A percentile compares a stretch with the other conserved stretches of the same genome.
Conservation (phyloP, 306 rosid species). For the Bauhinia variegata region DNA sequence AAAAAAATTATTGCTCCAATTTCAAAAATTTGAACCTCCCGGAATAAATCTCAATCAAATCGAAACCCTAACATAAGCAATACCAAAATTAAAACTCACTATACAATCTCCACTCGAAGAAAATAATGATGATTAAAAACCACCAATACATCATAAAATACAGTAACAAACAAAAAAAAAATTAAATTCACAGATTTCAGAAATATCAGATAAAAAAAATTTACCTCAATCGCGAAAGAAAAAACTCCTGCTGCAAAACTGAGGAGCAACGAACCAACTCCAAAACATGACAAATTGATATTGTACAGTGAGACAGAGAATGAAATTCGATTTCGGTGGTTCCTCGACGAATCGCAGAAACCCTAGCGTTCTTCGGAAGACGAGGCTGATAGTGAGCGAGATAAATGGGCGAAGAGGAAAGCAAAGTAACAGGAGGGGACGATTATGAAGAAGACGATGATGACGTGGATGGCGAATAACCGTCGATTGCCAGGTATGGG, state of each 20-base stretch:
- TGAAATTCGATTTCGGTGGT: neutral
- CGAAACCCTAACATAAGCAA: slow-evolving; percentile 48
- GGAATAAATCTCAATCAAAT: slow-evolving; percentile 49
- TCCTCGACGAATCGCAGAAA: slow-evolving; percentile 37
- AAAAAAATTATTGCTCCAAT: slow-evolving; percentile 30
- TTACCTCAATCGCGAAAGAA: slow-evolving; percentile 55
- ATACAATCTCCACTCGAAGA: neutral
- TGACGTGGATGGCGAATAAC: slow-evolving; percentile 65
- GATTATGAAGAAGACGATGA: slow-evolving; percentile 54
- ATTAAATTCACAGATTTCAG: neutral
- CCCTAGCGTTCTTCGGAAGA: slow-evolving; percentile 49
- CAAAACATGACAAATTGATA: slow-evolving; percentile 4
- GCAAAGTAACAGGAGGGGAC: slow-evolving; percentile 35
- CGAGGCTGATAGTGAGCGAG: slow-evolving; percentile 43
- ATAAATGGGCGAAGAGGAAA: slow-evolving; percentile 37
- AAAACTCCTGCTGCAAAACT: slow-evolving; percentile 33
- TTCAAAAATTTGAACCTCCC: slow-evolving; percentile 39
- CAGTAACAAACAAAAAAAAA: neutral
- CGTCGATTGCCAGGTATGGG: slow-evolving; percentile 54
- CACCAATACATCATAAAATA: neutral
- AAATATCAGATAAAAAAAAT: neutral
- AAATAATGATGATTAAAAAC: slow-evolving; percentile 23
- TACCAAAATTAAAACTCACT: slow-evolving; percentile 3
- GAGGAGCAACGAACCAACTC: slow-evolving; percentile 21
- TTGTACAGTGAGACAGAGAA: slow-evolving; percentile 32